phyloP scores from a whole-genome alignment of 768 basidiomycete genomes.

The Lentinula aciculospora region DNA sequence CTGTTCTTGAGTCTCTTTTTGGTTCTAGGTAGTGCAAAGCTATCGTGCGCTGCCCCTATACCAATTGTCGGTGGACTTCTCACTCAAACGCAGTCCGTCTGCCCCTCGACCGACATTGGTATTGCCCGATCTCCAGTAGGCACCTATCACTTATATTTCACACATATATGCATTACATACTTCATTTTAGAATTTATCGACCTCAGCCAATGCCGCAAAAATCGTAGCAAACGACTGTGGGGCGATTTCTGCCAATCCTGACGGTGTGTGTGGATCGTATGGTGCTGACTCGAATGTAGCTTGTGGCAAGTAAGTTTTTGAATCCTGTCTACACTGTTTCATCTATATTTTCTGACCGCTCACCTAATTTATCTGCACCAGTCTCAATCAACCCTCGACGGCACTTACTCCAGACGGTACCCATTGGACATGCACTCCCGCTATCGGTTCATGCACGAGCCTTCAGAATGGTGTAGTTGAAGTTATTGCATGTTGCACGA shows the following conservation, averaged over 20 bases:
- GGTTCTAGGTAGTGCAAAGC: background rate
- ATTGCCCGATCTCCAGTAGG: background rate
- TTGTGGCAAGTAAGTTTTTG: background rate
- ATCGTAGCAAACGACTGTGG: background rate
- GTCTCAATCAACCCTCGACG: background rate
- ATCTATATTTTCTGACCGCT: background rate
- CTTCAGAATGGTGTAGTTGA: background rate
- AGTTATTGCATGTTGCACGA: background rate
- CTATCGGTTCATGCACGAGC: background rate
- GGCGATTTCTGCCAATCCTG: background rate
- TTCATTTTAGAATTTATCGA: background rate
- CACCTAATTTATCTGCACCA: background rate
- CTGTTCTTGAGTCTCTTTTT: background rate
- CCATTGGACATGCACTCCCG: background rate
- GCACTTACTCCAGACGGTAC: background rate
- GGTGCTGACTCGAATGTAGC: background rate
- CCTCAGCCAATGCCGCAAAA: background rate
- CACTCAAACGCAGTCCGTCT: background rate
- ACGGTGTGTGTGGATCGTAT: background rate
- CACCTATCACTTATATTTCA: background rate
- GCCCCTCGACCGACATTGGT: background rate
- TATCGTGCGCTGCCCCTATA: background rate
- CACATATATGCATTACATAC: background rate
- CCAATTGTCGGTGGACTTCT: background rate
- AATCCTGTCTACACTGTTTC: background rate